Evolutionary conservation across 371 early-diverging fungal genomes (phyloP).

Genomic region (Rhizomucor pusillus): DNA sequence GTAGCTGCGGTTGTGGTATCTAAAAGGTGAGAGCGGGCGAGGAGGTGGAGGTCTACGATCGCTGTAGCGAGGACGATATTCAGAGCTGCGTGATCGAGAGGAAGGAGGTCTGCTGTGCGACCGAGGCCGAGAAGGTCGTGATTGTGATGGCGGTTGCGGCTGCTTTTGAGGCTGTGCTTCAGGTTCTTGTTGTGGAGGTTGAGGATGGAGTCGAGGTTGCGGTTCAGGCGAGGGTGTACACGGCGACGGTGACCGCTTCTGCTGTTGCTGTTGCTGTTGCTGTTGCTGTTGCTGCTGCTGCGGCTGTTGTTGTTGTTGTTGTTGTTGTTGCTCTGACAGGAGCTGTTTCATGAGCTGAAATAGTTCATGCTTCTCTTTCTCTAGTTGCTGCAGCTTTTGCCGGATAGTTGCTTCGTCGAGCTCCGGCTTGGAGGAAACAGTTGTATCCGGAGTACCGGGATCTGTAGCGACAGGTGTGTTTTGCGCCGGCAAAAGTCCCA

Average conservation of each 20-base stretch:
- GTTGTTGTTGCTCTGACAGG: constrained; percentile 13
- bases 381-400: constrained; percentile 27
- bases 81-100: constrained; percentile 6
- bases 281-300: neutral
- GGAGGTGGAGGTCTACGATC: neutral
- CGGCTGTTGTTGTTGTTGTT: constrained; percentile 1
- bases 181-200: constrained; percentile 13
- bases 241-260: constrained; percentile 3
- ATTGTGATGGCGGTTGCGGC: neutral
- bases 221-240: constrained; percentile 10
- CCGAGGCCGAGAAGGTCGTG: neutral
- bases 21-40: neutral
- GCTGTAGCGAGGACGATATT: neutral
- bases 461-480: neutral
- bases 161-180: constrained; percentile 5
- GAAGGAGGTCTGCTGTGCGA: constrained; percentile 5
- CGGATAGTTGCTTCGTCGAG: constrained; percentile 26
- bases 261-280: constrained; percentile 6
- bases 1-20: too few species aligned
- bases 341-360: constrained; percentile 41
- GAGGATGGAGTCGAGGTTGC: neutral
- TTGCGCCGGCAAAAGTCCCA: neutral
- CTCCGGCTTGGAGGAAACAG: constrained; percentile 3
- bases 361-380: constrained; percentile 38
- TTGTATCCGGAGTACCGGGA: neutral